Evolutionary conservation across 495 filamentous ascomycete genomes (phyloP).

Genomic region (Aspergillus sparsus): DNA sequence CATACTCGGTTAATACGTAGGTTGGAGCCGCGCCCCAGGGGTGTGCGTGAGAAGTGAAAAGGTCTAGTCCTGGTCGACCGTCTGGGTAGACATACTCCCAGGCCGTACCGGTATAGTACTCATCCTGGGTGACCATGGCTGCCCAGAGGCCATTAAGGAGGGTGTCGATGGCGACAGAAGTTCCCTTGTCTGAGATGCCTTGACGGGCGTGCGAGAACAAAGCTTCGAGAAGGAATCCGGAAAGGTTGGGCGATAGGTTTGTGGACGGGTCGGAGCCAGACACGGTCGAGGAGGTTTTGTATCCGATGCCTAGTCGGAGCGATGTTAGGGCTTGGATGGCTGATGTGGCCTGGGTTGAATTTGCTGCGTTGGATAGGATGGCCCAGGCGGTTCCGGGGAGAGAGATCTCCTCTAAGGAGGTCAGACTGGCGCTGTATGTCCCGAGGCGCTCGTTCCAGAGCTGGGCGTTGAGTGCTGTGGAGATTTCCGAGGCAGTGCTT

Average conservation of each 20-base stretch:
- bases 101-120: slow-evolving; percentile 34
- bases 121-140: slow-evolving; percentile 33
- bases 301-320: slow-evolving; percentile 16
- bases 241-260: slow-evolving; percentile 30
- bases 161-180: slow-evolving; percentile 7
- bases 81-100: slow-evolving; percentile 43
- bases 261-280: slow-evolving; percentile 13
- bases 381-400: slow-evolving; percentile 8
- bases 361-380: slow-evolving; percentile 6
- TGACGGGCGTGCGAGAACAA: slow-evolving; percentile 8
- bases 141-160: slow-evolving; percentile 36
- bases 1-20: slow-evolving; percentile 34
- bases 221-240: slow-evolving; percentile 33
- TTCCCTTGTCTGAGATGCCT: neutral
- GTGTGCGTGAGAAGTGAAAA: slow-evolving; percentile 40
- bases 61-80: slow-evolving; percentile 33
- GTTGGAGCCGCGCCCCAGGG: slow-evolving; percentile 44
- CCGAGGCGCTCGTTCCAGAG: slow-evolving; percentile 12
- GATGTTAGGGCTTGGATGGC: slow-evolving; percentile 11
- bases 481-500: neutral
- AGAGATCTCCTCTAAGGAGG: neutral
- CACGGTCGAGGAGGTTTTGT: slow-evolving; percentile 23
- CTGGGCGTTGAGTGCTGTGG: slow-evolving; percentile 10
- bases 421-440: slow-evolving; percentile 2
- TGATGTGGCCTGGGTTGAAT: slow-evolving; percentile 3